Evolutionary conservation across 2,329 filamentous ascomycete species (phyloP).

Genomic region (Dendryphion nanum): DNA sequence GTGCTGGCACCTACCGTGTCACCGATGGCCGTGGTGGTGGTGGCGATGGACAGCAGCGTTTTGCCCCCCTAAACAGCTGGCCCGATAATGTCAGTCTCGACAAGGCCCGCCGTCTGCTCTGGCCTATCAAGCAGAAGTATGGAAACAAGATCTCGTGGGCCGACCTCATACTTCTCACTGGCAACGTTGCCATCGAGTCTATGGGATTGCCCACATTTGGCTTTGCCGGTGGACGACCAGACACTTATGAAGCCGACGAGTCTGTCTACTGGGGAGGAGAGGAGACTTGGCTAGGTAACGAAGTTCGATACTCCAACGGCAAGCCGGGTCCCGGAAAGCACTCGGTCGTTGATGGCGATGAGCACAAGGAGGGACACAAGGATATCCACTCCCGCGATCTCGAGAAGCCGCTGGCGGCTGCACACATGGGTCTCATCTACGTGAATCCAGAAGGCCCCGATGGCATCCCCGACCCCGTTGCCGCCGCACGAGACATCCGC

Average conservation of each 20-base stretch:
- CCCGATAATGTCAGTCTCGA: constrained; percentile 76
- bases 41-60: constrained; percentile 73
- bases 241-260: constrained; percentile 75
- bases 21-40: constrained; percentile 73
- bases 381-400: constrained; percentile 59
- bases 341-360: constrained; percentile 38
- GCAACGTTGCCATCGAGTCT: constrained; percentile 74
- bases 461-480: constrained; percentile 66
- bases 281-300: constrained; percentile 71
- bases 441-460: constrained; percentile 79
- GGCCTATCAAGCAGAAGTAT: constrained; percentile 84
- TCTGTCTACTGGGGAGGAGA: constrained; percentile 76
- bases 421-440: constrained; percentile 78
- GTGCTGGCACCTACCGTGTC: constrained; percentile 74
- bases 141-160: constrained; percentile 81
- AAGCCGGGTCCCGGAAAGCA: constrained; percentile 45
- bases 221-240: constrained; percentile 69
- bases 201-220: constrained; percentile 75
- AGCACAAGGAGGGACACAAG: constrained; percentile 27
- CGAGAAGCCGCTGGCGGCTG: constrained; percentile 65
- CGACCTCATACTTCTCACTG: constrained; percentile 68
- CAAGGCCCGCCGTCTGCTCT: constrained; percentile 76
- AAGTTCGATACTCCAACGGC: constrained; percentile 63
- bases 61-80: constrained; percentile 80
- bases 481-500: constrained; percentile 70